Percentiles rank a stretch among this genome's conserved stretches.
Conservation (phyloP, 2,329 filamentous ascomycete genomes). For the Phyllosticta citrichinensis region DNA sequence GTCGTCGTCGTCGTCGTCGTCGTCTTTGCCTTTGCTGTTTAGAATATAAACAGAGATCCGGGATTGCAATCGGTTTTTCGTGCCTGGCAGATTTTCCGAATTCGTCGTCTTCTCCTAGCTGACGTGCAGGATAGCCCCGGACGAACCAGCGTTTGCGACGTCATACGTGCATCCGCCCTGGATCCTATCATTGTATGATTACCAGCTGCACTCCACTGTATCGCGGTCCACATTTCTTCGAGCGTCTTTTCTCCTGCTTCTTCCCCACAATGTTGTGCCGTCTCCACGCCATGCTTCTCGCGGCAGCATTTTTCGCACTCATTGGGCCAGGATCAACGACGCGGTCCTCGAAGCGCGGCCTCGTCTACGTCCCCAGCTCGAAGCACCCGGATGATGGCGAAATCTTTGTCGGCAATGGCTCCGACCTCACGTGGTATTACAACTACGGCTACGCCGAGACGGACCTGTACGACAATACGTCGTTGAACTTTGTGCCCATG, state of each 20-base stretch:
- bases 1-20: neutral
- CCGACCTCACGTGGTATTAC: conserved; percentile 73
- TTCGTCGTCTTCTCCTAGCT: neutral
- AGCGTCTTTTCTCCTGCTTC: neutral
- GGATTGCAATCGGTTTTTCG: conserved; percentile 5
- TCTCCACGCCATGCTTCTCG: neutral
- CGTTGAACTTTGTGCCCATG: conserved; percentile 70
- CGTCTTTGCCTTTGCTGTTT: neutral
- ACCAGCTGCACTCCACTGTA: neutral
- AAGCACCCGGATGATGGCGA: conserved; percentile 51
- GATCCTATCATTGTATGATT: neutral
- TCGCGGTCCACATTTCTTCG: neutral
- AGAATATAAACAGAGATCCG: neutral
- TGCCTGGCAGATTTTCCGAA: conserved; percentile 2
- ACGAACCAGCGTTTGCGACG: conserved; percentile 1
- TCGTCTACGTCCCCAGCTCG: conserved; percentile 54
- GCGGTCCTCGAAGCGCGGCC: conserved; percentile 56
- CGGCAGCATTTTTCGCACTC: conserved; percentile 9
- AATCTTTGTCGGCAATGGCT: conserved; percentile 47
- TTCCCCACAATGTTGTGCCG: neutral
- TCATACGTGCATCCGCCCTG: neutral
- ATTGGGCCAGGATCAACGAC: conserved; percentile 15
- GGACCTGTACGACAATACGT: conserved; percentile 14
- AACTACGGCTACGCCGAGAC: conserved; percentile 58
- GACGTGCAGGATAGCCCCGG: neutral